phyloP scores from a whole-genome alignment of 305 asterid species.

The Coffea humblotiana region DNA sequence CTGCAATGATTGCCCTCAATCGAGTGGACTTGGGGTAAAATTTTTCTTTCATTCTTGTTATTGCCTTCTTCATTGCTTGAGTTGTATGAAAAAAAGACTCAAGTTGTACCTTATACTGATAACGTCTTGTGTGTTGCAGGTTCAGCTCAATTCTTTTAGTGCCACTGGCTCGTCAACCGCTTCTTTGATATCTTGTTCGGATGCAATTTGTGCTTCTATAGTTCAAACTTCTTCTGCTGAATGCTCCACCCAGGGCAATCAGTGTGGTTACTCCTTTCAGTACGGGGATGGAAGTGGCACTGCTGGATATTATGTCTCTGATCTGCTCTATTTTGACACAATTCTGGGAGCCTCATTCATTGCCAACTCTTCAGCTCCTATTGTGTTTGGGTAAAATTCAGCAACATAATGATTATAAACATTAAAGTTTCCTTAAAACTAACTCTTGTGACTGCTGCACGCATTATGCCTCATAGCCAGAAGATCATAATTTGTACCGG shows the following conservation, averaged over 20 bases:
- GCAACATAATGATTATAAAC: no score
- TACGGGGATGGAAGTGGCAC: slow-evolving; percentile 98
- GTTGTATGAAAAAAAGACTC: slow-evolving; percentile 12
- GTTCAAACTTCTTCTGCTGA: slow-evolving; percentile 61
- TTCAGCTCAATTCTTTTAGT: slow-evolving; percentile 76
- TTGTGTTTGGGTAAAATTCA: slow-evolving; percentile 80
- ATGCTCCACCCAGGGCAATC: slow-evolving; percentile 62
- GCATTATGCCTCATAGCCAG: not conserved
- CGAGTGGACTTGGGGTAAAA: slow-evolving; percentile 85
- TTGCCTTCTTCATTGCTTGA: slow-evolving; percentile 6
- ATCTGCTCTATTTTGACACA: slow-evolving; percentile 70
- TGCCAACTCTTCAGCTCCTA: slow-evolving; percentile 82
- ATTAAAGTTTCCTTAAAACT: not conserved
- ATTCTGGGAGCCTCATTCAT: slow-evolving; percentile 59
- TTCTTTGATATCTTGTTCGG: slow-evolving; percentile 68
- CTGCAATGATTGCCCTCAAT: slow-evolving; percentile 77
- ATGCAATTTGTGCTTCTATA: slow-evolving; percentile 61
- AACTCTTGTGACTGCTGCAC: not conserved
- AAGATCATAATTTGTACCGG: not conserved
- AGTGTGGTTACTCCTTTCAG: slow-evolving; percentile 71
- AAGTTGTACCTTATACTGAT: slow-evolving; percentile 18
- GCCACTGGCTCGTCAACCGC: slow-evolving; percentile 68
- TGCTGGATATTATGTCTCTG: slow-evolving; percentile 77
- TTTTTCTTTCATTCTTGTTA: slow-evolving; percentile 18
- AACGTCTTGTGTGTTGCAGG: slow-evolving; percentile 41